Evolutionary conservation across 2,329 filamentous ascomycete genomes (phyloP), one percentile per base, ranked within the genome.

Genomic region (Tolypocladium album): DNA sequence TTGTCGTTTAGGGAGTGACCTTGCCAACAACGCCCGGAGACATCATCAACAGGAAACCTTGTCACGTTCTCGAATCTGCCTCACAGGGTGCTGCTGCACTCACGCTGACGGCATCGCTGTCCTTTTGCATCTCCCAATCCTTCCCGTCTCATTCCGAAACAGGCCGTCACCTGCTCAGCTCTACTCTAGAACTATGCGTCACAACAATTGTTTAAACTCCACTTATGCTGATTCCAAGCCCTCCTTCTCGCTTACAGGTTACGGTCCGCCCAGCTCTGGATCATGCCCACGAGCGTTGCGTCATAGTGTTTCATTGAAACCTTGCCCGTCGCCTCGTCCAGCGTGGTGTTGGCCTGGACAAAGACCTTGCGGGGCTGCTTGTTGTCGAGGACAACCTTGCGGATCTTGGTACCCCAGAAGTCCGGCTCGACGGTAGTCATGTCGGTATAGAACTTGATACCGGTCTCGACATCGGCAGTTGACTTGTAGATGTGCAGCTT

Each of bases 401-500:
- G 82, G 34, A 97, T 84, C 75, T 88, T 88, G 64, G 83, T 85
- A 59, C 88, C 91, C 83, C 90, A 97, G 78, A 90, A 97, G 45
- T 90, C 87, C 58, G 85, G 76, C 61, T 89, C 89, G 27, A 97
- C 92, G 31, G 82, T 78, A 9, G 92, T 96, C 81, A 96, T 92
- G 38, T 88, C 82, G 62, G 88, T 85, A 71, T 96, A 97, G 74
- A 96, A 84, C 66, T 84, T 83, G 65, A 82, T 86, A n/a, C 90
- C 93, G 2, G 81, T 82, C 66, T 88, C 82, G 22, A 93, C 81
- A 71, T 97, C 91, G 8, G 91, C 93, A 1, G 91, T 96, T 5
- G 88, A 85, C 79, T 97, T 97, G 80, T 90, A 97, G 64, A 97
- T 81, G 74, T 97, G 92, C 63, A 97, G 77, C 75, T 95, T 94